Base-by-base conservation (phyloP, 495 filamentous ascomycete genomes). In the Hyphodiscus hymeniophilus region DNA sequence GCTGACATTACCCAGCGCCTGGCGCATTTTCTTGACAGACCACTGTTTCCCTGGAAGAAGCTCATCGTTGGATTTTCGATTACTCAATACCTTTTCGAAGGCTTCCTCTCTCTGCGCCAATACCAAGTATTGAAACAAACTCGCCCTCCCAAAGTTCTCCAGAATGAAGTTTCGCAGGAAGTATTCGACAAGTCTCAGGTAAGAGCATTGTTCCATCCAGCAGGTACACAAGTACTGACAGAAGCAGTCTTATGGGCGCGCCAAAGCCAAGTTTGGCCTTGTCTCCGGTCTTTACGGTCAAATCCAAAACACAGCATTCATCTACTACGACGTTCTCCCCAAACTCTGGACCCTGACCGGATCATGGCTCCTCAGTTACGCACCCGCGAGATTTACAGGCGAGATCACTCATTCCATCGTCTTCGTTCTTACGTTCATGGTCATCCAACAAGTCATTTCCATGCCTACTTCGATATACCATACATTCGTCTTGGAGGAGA, bases 141-240 rank as follows among this genome's bases (percentile, higher is more conserved):
- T 0, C 83, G 81, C 57, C 75, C 84, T 7, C 94, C 92, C 5
- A 82, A 87, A 66, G 85, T 92, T 13, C 76, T 98, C 21, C 76
- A 85, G 48, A 79, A 80, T 28, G 90, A 94, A 60, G 85, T 98
- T 41, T 80, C 85, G 8, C 84, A 94, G 59, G 81, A 94, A 59
- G 87, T 85, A 45, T 96, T 84, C 61, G 91, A 97, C 65, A 94
- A 96, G 64, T 87, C 84, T 66, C 92, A 97, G 68, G 81, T 87
- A 67, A 42, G 67, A 12, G 23, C 17, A 13, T 16, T 24, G 24
- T 17, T 26, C 20, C 3, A 10, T 13, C 17, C 26, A 5, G 24
- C 52, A 26, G 22, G 12, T 49, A 38, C 34, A 33, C 10, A 42
- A 11, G 52, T 43, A 35, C 30, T 51, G 23, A 56, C n/a, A 30